Evolutionary conservation across 306 rosid species (phyloP), one percentile per base, ranked within the genome.

Genomic region (Cyamopsis tetragonoloba): DNA sequence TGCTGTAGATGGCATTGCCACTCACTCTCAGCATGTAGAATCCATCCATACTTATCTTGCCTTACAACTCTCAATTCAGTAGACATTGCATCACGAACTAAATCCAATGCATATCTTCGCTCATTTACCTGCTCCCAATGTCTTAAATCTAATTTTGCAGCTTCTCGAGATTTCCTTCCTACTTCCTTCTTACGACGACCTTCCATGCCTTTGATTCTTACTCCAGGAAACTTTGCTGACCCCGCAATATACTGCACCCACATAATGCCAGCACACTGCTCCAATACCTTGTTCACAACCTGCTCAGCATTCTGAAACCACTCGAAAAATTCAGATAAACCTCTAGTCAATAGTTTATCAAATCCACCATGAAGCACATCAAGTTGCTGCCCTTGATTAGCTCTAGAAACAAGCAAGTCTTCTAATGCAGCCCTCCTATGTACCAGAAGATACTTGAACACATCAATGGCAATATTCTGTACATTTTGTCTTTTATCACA

Each of bases 31-130:
- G 99, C 99, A 82, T 95, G 99, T 56, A 95, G 88, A 88, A 95
- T 87, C 99, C 99, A 95, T 31, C 99, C 99, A 74, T 95, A 95
- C 80, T 95, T 95, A 78, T 95, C 97, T 70, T 95, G 99, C 80
- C 99, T 89, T 53, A 95, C 96, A 77, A 95, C 96, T 84, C 97
- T 91, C 79, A 95, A 80, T 83, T 86, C 99, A 4, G 99, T 87
- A 60, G 99, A 85, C 97, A 95, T 87, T 60, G 95, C 71, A 75
- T 95, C 95, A 59, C 99, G 97, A 30, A 95, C 91, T 83, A 84
- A 77, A 77, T 95, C 99, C 62, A 95, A 76, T 13, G 99, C 99
- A 85, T 88, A 90, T 76, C 99, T 85, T 73, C 89, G 76, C 72
- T 95, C 99, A 72, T 86, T 95, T 73, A 95, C 85, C 88, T 85